A percentile compares a stretch with the other conserved stretches of the same genome.
Evolutionary conservation across 331 rosid species (phyloP).

Genomic region (Phaseolus coccineus): DNA sequence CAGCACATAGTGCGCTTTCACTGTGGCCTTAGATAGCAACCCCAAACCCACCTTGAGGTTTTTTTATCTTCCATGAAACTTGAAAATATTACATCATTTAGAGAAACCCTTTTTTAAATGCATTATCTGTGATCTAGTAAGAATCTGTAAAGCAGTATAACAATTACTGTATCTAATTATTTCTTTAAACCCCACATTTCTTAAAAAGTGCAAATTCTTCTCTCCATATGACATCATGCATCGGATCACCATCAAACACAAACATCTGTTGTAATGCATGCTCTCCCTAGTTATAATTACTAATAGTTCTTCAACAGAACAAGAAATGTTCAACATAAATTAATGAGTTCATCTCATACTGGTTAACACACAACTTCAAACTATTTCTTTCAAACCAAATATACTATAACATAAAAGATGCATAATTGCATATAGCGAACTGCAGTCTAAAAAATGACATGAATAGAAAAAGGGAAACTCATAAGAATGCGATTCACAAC

Average conservation of each 20-base stretch:
- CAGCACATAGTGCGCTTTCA: slow-evolving; percentile 54
- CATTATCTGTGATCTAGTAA: background rate
- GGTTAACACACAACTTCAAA: too few species aligned
- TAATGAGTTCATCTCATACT: too few species aligned
- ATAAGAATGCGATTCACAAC: too few species aligned
- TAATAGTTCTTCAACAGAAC: background rate
- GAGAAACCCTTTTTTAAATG: background rate
- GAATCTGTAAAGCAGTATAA: slow-evolving; percentile 5
- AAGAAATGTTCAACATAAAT: background rate
- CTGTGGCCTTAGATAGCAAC: slow-evolving; percentile 46
- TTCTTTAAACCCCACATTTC: slow-evolving; percentile 22
- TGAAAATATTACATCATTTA: slow-evolving; percentile 35
- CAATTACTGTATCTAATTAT: slow-evolving; percentile 13
- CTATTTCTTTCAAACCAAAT: too few species aligned
- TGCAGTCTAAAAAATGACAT: too few species aligned
- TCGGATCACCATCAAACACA: slow-evolving; percentile 8
- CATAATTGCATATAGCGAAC: too few species aligned
- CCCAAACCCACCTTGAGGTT: slow-evolving; percentile 35
- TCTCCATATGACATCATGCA: slow-evolving; percentile 42
- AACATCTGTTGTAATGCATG: background rate
- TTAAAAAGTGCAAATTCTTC: background rate
- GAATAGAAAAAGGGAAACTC: too few species aligned
- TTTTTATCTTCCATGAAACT: background rate
- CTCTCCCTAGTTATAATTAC: background rate
- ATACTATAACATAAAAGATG: too few species aligned